Percentiles rank a stretch among this genome's conserved stretches.
phyloP scores from a whole-genome alignment of 73 alveolate species.

The Paraurostyla sp. region DNA sequence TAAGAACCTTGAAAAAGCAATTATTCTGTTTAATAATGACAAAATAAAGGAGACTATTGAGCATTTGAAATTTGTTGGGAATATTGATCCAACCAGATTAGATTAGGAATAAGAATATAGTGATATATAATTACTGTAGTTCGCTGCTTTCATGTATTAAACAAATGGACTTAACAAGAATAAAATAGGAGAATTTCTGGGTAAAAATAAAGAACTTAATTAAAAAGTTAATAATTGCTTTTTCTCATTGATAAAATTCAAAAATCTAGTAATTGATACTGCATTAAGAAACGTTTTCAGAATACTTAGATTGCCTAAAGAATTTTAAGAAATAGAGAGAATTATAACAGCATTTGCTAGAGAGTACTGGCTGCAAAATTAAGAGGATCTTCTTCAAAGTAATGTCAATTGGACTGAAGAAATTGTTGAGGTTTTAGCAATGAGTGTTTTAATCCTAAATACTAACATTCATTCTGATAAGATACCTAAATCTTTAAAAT shows the following conservation, averaged over 20 bases:
- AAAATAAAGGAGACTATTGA: slow-evolving; percentile 1
- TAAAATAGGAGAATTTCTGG: slow-evolving; percentile 40
- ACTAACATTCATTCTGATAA: slow-evolving; percentile 2
- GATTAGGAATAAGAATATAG: background rate
- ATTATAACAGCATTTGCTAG: background rate
- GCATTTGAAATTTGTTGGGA: background rate
- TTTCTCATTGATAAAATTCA: background rate
- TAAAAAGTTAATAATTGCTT: background rate
- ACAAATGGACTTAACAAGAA: slow-evolving; percentile 20
- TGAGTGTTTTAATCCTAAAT: background rate
- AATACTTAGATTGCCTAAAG: slow-evolving; percentile 18
- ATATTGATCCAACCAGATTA: background rate
- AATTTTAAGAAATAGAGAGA: slow-evolving; percentile 10
- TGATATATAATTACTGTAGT: too few species aligned
- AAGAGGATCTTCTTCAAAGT: background rate
- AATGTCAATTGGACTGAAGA: slow-evolving; percentile 26
- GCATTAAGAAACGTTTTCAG: slow-evolving; percentile 10
- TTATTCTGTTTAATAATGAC: slow-evolving; percentile 21
- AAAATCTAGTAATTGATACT: background rate
- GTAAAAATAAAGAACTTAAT: background rate
- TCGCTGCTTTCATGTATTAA: background rate
- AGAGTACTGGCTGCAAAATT: slow-evolving; percentile 20
- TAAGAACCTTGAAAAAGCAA: slow-evolving; percentile 32
- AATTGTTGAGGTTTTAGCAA: background rate
- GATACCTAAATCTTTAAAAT: background rate